Evolutionary conservation across 345 rosid genomes (phyloP).

Genomic region (Physaria fendleri): DNA sequence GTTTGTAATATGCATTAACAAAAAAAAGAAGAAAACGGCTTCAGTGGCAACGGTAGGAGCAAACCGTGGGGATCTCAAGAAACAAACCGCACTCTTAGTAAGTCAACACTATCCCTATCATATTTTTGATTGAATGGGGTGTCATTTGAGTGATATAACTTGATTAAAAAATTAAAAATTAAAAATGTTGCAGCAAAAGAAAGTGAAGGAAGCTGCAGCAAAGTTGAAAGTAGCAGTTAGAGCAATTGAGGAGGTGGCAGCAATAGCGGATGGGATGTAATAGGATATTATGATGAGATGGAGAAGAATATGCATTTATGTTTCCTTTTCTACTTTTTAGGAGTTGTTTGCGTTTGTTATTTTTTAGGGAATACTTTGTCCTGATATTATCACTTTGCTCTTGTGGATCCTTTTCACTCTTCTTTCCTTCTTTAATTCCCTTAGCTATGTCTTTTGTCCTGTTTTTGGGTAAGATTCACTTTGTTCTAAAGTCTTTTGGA

Average conservation of each 20-base stretch:
- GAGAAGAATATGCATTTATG: too few species aligned
- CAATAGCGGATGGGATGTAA: conserved; percentile 13
- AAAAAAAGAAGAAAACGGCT: too few species aligned
- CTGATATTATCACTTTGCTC: too few species aligned
- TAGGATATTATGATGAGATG: too few species aligned
- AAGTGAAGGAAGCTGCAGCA: conserved; percentile 26
- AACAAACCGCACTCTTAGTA: conserved; percentile 18
- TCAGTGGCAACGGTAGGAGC: conserved; percentile 7
- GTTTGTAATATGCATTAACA: conserved; percentile 2
- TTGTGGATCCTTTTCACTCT: too few species aligned
- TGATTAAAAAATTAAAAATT: not conserved
- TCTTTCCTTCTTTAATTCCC: too few species aligned
- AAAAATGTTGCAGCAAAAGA: conserved; percentile 25
- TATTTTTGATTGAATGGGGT: not conserved
- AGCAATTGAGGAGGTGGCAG: conserved; percentile 19
- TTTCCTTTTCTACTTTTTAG: too few species aligned
- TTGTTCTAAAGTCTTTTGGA: too few species aligned
- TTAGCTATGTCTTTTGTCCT: too few species aligned
- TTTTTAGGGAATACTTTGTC: too few species aligned
- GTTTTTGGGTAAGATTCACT: too few species aligned
- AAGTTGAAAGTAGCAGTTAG: conserved; percentile 18
- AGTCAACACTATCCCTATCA: conserved; percentile 1
- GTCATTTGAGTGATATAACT: not conserved
- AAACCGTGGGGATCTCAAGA: conserved; percentile 9
- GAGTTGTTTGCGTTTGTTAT: too few species aligned